A percentile compares a stretch with the other conserved stretches of the same genome.
phyloP scores from a whole-genome alignment of 805 yeast species.

The Lachancea cidri region DNA sequence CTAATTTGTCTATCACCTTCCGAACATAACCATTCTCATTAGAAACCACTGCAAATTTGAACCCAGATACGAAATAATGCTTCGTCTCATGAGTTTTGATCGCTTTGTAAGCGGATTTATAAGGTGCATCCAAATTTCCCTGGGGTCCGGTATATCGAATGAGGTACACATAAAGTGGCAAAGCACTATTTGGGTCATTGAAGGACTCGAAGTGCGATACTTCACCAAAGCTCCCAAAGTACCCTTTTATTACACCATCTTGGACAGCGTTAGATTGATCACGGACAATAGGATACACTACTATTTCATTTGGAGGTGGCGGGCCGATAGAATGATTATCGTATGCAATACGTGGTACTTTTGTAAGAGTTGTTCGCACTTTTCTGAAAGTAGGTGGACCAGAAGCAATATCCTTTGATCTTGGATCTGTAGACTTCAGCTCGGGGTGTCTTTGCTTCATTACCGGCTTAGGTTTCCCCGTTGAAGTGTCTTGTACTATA shows the following conservation, averaged over 20 bases:
- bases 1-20: conserved; percentile 28
- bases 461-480: conserved; percentile 15
- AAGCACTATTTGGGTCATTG: conserved; percentile 70
- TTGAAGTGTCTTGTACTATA: conserved; percentile 14
- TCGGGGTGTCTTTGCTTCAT: conserved; percentile 19
- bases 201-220: conserved; percentile 54
- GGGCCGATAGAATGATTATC: conserved; percentile 74
- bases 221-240: conserved; percentile 58
- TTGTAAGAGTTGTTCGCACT: conserved; percentile 12
- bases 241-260: conserved; percentile 36
- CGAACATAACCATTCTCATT: conserved; percentile 40
- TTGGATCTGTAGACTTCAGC: conserved; percentile 23
- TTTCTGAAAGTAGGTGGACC: conserved; percentile 10
- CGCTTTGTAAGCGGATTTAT: conserved; percentile 43
- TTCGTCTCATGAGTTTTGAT: conserved; percentile 36
- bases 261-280: conserved; percentile 13
- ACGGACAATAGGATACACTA: conserved; percentile 50
- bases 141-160: conserved; percentile 54
- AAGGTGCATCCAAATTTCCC: conserved; percentile 46
- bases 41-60: conserved; percentile 45
- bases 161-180: conserved; percentile 68
- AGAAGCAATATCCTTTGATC: conserved; percentile 8
- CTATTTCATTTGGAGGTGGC: conserved; percentile 63
- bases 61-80: conserved; percentile 46
- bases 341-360: conserved; percentile 37